Conservation (phyloP, 345 rosid genomes). For the Lepidium africanum region DNA sequence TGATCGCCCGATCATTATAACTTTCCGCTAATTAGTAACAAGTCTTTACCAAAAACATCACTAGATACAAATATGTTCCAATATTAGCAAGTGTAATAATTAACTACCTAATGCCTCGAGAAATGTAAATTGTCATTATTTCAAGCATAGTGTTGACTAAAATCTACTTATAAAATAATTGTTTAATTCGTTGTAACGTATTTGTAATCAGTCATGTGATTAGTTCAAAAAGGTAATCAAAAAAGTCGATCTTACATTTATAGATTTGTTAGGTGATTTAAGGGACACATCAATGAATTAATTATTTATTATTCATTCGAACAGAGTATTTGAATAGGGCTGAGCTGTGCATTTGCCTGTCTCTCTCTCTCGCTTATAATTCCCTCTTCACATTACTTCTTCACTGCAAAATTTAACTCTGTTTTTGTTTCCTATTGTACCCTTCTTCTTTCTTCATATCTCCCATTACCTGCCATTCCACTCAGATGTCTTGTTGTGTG, state of each 20-base stretch:
- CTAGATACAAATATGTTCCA: neutral
- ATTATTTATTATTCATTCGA: neutral
- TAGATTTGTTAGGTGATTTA: neutral
- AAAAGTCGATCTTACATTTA: slow-evolving; percentile 14
- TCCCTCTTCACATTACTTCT: slow-evolving; percentile 5
- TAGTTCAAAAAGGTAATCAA: neutral
- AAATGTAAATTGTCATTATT: slow-evolving; percentile 9
- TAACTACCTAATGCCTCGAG: slow-evolving; percentile 11
- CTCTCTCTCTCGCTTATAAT: slow-evolving; percentile 23
- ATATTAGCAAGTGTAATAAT: neutral
- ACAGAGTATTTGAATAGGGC: neutral
- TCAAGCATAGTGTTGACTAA: slow-evolving; percentile 17
- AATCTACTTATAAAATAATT: neutral
- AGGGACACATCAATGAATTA: neutral
- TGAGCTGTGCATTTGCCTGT: slow-evolving; percentile 18
- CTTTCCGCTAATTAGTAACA: neutral
- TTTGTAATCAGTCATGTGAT: slow-evolving; percentile 16
- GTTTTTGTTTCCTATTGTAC: neutral
- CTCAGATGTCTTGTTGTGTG: slow-evolving; percentile 50
- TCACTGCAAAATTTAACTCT: neutral
- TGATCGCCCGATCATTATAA: neutral
- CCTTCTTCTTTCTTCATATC: slow-evolving; percentile 16
- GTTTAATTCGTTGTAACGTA: neutral
- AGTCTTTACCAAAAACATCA: neutral
- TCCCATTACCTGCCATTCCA: neutral